Evolutionary conservation across 768 basidiomycete species (phyloP), one percentile per base, ranked within the genome.

Genomic region (Lanmaoa rubissima): DNA sequence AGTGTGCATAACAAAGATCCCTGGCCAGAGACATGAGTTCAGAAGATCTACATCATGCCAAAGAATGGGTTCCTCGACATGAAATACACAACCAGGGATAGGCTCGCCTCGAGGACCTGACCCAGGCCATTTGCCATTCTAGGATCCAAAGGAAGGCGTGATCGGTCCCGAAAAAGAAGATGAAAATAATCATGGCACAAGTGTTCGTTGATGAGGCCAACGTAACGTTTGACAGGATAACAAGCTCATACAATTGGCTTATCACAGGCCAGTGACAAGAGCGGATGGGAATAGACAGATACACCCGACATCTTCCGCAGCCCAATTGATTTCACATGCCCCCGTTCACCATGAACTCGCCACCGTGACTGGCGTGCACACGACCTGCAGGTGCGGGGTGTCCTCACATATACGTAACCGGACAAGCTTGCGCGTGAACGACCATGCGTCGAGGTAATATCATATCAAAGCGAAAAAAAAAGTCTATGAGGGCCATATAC

Each of bases 401-500:
- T 36, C 48, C 35, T 32, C 38, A 24, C 28, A 53, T 24, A 11
- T 19, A n/a, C 21, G 21, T 21, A 7, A 26, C 48, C 35, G 4
- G 5, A 36, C 32, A 39, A n/a, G 12, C 32, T 31, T 38, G 36
- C n/a, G n/a, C n/a, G n/a, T n/a, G n/a, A n/a, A n/a, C n/a, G n/a
- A n/a, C n/a, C n/a, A n/a, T n/a, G n/a, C 14, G 40, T 36, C 36
- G 50, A 51, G 54, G 58, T 24, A 42, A 32, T 52, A 51, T 38
- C 49, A 42, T 51, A 62, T 50, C 60, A 34, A 42, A 24, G 2
- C n/a, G 19, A 16, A 45, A 28, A n/a, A 28, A n/a, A 64, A 53
- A 56, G 65, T 65, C 65, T 65, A 65, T 64, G 54, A 2, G 62
- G 21, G 49, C 39, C 65, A 65, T 60, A 61, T 40, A 62, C 26